phyloP scores from a whole-genome alignment of 2,329 filamentous ascomycete genomes.

The Zopfia rhizophila region DNA sequence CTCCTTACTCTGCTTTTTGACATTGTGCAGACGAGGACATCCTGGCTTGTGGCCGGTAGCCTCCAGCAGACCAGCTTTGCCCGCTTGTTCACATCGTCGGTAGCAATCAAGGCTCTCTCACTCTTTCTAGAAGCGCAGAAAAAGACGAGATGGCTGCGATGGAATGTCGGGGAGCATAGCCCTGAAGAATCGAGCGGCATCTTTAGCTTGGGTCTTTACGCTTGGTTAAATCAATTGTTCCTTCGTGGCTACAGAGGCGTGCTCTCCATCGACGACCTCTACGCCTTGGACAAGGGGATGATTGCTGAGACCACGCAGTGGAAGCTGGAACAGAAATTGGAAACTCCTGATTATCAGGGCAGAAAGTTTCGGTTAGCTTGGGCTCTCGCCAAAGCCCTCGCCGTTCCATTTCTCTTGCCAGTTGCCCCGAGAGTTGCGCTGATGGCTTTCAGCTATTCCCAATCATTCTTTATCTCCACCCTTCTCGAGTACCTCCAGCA shows the following conservation, averaged over 20 bases:
- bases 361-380: conserved; percentile 30
- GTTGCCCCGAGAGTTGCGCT: conserved; percentile 33
- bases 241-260: conserved; percentile 37
- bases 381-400: conserved; percentile 33
- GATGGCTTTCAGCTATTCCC: conserved; percentile 38
- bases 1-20: conserved; percentile 29
- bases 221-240: conserved; percentile 51
- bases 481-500: conserved; percentile 30
- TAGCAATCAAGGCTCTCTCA: conserved; percentile 29
- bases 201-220: conserved; percentile 46
- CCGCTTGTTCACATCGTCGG: conserved; percentile 19
- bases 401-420: conserved; percentile 33
- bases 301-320: conserved; percentile 25
- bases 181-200: conserved; percentile 49
- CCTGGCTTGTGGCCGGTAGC: conserved; percentile 19
- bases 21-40: conserved; percentile 22
- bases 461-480: conserved; percentile 35
- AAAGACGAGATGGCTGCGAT: conserved; percentile 36
- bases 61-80: conserved; percentile 16
- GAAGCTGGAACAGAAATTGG: conserved; percentile 22
- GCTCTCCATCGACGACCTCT: conserved; percentile 42
- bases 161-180: conserved; percentile 36
- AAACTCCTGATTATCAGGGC: conserved; percentile 20
- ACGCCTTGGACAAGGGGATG: conserved; percentile 31
- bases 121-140: conserved; percentile 33